phyloP scores from a whole-genome alignment of 1,284 basidiomycete genomes.

The Pseudomicrostroma phylloplanum region DNA sequence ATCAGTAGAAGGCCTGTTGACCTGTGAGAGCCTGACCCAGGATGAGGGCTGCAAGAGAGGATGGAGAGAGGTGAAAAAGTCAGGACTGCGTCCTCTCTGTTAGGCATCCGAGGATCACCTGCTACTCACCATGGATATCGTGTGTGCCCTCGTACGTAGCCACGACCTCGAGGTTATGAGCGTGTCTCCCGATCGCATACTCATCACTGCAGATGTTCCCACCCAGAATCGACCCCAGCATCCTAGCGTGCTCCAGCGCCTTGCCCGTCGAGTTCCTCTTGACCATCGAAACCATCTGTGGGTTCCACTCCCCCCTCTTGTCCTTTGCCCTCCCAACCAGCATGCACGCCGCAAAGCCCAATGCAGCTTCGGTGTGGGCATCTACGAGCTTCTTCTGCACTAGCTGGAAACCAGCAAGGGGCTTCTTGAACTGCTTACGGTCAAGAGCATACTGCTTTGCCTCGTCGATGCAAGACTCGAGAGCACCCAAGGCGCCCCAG shows the following conservation, averaged over 20 bases:
- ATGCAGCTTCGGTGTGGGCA: conserved; percentile 73
- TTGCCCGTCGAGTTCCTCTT: conserved; percentile 96
- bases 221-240: conserved; percentile 64
- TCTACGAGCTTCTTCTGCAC: conserved; percentile 95
- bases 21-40: conserved; percentile 86
- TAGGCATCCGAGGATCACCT: conserved; percentile 6
- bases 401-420: conserved; percentile 81
- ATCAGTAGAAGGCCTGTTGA: conserved; percentile 63
- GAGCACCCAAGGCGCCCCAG: conserved; percentile 54
- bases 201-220: conserved; percentile 52
- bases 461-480: conserved; percentile 80
- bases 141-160: conserved; percentile 43
- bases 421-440: conserved; percentile 74
- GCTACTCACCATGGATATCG: conserved; percentile 25
- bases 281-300: conserved; percentile 80
- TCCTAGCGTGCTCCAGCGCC: conserved; percentile 55
- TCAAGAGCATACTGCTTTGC: conserved; percentile 81
- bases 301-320: conserved; percentile 61
- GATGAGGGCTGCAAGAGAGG: conserved; percentile 58
- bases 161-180: conserved; percentile 40
- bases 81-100: conserved; percentile 75
- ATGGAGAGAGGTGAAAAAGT: conserved; percentile 53
- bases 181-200: conserved; percentile 32
- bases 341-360: conserved; percentile 65
- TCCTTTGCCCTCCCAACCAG: conserved; percentile 88